Conservation (phyloP, 2,329 filamentous ascomycete genomes). For the Xylaria hypoxylon region DNA sequence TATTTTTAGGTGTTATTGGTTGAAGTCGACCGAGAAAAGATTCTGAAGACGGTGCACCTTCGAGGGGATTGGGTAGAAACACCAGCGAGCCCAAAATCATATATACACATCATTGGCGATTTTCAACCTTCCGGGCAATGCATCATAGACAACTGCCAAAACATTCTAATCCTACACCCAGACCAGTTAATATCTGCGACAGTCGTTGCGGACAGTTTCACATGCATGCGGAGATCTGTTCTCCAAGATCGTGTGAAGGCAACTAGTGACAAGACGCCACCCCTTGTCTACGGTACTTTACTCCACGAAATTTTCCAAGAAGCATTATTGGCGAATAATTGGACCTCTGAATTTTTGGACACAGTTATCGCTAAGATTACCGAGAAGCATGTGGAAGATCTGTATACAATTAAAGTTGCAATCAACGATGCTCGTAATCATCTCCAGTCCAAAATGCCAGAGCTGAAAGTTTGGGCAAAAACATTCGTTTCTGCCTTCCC, state of each 20-base stretch:
- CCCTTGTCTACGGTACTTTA: slow-evolving; percentile 91
- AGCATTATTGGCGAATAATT: slow-evolving; percentile 83
- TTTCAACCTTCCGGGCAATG: slow-evolving; percentile 79
- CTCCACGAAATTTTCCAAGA: slow-evolving; percentile 96
- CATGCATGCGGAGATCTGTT: slow-evolving; percentile 89
- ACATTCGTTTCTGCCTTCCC: slow-evolving; percentile 80
- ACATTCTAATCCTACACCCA: slow-evolving; percentile 91
- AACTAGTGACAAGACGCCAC: slow-evolving; percentile 80
- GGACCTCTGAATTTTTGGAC: slow-evolving; percentile 77
- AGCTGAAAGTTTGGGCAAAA: slow-evolving; percentile 84
- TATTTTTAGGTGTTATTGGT: slow-evolving; percentile 78
- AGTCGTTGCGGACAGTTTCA: slow-evolving; percentile 95
- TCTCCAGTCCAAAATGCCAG: slow-evolving; percentile 83
- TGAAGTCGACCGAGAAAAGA: slow-evolving; percentile 78
- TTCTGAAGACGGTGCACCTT: slow-evolving; percentile 76
- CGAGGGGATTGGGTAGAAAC: slow-evolving; percentile 90
- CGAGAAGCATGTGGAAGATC: slow-evolving; percentile 84
- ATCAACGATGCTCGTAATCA: slow-evolving; percentile 80
- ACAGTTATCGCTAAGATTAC: slow-evolving; percentile 75
- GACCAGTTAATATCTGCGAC: slow-evolving; percentile 96
- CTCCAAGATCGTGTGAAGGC: slow-evolving; percentile 95
- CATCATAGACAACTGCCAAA: slow-evolving; percentile 82
- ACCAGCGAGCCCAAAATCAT: slow-evolving; percentile 77
- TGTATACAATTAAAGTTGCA: slow-evolving; percentile 87
- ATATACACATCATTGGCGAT: slow-evolving; percentile 86